phyloP scores from a whole-genome alignment of 805 yeast genomes.

The Wickerhamomyces sydowiorum region DNA sequence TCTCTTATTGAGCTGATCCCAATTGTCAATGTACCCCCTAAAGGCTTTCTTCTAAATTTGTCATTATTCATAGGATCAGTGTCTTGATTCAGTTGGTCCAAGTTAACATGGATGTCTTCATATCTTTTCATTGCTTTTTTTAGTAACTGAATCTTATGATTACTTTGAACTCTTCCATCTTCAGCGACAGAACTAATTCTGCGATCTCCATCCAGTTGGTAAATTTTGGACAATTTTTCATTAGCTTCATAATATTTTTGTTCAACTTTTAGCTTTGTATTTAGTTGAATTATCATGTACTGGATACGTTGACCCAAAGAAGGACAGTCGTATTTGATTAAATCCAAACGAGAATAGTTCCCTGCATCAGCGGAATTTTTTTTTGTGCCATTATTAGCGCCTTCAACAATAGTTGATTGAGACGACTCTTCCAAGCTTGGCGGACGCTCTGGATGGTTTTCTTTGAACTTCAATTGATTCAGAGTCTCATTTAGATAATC shows the following conservation, averaged over 20 bases:
- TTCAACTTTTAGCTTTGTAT: slow-evolving; percentile 90
- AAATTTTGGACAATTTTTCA: slow-evolving; percentile 79
- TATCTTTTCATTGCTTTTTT: slow-evolving; percentile 81
- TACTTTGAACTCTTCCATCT: slow-evolving; percentile 78
- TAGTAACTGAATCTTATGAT: slow-evolving; percentile 77
- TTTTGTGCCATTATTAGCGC: not conserved
- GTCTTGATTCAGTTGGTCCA: slow-evolving; percentile 57
- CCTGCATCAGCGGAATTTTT: slow-evolving; percentile 26
- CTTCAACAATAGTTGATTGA: not conserved
- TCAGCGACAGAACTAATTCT: slow-evolving; percentile 83
- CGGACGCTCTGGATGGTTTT: not conserved
- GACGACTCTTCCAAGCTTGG: not conserved
- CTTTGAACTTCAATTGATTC: slow-evolving; percentile 41
- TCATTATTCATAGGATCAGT: slow-evolving; percentile 64
- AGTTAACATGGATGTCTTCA: slow-evolving; percentile 76
- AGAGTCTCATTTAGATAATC: slow-evolving; percentile 81
- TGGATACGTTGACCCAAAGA: slow-evolving; percentile 92
- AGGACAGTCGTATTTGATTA: slow-evolving; percentile 89
- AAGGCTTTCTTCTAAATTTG: slow-evolving; percentile 72
- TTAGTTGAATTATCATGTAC: slow-evolving; percentile 91
- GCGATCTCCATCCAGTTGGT: slow-evolving; percentile 87
- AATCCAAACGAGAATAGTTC: slow-evolving; percentile 62
- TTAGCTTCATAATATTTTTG: slow-evolving; percentile 90
- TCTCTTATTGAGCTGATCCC: slow-evolving; percentile 77
- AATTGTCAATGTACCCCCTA: slow-evolving; percentile 73